Conservation (phyloP, 2,329 filamentous ascomycete genomes). For the Huntiella decipiens region DNA sequence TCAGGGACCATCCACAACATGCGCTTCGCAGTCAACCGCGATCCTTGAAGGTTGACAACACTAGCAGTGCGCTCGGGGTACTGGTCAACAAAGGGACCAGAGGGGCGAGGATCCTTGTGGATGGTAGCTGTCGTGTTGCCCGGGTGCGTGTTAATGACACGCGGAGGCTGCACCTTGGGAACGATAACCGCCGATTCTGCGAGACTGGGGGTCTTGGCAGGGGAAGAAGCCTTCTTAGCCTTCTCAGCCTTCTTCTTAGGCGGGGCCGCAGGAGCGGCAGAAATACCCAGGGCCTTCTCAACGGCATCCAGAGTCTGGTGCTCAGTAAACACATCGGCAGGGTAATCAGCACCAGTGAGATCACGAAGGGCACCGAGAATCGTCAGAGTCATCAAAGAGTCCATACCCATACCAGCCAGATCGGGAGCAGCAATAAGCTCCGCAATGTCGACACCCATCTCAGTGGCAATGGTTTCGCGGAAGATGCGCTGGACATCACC, state of each 20-base stretch:
- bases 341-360: conserved; percentile 32
- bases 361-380: conserved; percentile 36
- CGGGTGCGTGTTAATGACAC: conserved; percentile 15
- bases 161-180: conserved; percentile 13
- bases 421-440: conserved; percentile 37
- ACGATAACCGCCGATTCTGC: conserved; percentile 10
- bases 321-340: conserved; percentile 40
- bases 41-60: conserved; percentile 30
- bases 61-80: conserved; percentile 32
- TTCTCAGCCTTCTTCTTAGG: conserved; percentile 18
- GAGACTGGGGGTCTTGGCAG: background rate
- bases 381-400: conserved; percentile 37
- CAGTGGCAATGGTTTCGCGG: conserved; percentile 47
- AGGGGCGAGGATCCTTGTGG: conserved; percentile 22
- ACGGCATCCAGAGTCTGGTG: conserved; percentile 46
- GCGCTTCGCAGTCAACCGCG: conserved; percentile 26
- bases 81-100: conserved; percentile 20
- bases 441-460: conserved; percentile 52
- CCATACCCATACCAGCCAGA: conserved; percentile 37
- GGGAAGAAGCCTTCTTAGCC: conserved; percentile 9
- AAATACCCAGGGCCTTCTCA: conserved; percentile 40
- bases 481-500: conserved; percentile 30
- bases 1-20: conserved; percentile 36
- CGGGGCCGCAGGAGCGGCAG: conserved; percentile 21
- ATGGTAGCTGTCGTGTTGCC: conserved; percentile 30